Evolutionary conservation across 192 early-diverging fungal species (phyloP).

Genomic region (Linderina pennispora): DNA sequence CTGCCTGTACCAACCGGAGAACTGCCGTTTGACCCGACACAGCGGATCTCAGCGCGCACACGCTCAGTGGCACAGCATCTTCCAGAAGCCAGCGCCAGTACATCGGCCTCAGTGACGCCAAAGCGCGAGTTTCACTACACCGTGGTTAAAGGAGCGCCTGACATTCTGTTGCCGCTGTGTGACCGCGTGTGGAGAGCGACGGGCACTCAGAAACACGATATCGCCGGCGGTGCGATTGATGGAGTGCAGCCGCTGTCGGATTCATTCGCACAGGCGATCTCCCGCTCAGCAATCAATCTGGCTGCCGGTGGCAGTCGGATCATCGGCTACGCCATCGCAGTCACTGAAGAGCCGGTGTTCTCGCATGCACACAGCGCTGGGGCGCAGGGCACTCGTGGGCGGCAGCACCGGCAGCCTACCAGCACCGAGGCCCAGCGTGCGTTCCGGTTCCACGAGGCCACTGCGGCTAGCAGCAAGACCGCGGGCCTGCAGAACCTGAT

Average conservation of each 20-base stretch:
- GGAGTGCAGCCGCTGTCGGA: constrained; percentile 8
- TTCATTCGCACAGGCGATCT: constrained; percentile 15
- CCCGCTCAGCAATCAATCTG: constrained; percentile 23
- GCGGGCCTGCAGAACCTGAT: constrained; percentile 16
- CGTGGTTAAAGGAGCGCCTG: constrained; percentile 29
- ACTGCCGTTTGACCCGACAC: constrained; percentile 22
- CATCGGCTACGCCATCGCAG: constrained; percentile 34
- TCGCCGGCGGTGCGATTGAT: constrained; percentile 6
- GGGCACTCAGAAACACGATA: neutral
- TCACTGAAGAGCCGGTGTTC: constrained; percentile 29
- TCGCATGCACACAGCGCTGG: neutral
- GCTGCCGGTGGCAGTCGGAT: constrained; percentile 34
- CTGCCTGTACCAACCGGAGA: constrained; percentile 30
- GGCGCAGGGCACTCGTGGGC: no score
- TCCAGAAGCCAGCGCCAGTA: neutral
- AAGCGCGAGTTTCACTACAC: constrained; percentile 23
- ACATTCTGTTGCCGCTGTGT: constrained; percentile 20
- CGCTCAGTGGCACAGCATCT: constrained; percentile 3
- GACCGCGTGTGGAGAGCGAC: constrained; percentile 19
- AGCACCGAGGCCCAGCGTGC: no score
- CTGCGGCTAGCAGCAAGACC: neutral
- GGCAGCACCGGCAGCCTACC: no score
- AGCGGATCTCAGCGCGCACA: constrained; percentile 27
- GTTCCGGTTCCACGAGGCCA: neutral
- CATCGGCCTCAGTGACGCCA: neutral